Evolutionary conservation across 208 protist species (phyloP).

Genomic region (Wallacemonas sp.): DNA sequence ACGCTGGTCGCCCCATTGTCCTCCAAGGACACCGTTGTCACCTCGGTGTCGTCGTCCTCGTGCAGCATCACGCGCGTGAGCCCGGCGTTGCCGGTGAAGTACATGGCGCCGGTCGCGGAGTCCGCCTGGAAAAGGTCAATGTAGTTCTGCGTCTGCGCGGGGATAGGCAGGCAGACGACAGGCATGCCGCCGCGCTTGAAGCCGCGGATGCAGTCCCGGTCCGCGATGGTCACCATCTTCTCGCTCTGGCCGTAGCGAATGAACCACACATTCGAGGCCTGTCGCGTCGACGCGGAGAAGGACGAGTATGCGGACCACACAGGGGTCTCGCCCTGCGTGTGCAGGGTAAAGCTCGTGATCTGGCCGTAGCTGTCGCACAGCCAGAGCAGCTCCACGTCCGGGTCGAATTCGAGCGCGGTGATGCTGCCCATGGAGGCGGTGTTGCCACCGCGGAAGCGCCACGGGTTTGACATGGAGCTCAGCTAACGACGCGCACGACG

Average conservation of each 20-base stretch:
- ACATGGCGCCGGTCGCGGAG: conserved; percentile 65
- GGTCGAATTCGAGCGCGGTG: conserved; percentile 87
- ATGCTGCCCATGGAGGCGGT: conserved; percentile 67
- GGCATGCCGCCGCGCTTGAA: conserved; percentile 82
- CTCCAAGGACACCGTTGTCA: conserved; percentile 63
- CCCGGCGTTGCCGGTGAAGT: conserved; percentile 80
- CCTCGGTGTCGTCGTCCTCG: conserved; percentile 35
- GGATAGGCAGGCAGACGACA: conserved; percentile 61
- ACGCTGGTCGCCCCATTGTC: conserved; percentile 33
- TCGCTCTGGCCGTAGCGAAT: conserved; percentile 48
- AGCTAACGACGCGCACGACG: no score
- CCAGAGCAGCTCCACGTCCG: conserved; percentile 87
- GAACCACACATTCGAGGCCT: conserved; percentile 71
- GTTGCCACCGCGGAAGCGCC: conserved; percentile 71
- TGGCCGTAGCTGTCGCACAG: conserved; percentile 77
- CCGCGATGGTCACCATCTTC: conserved; percentile 75
- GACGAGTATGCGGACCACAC: conserved; percentile 80
- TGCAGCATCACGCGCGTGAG: conserved; percentile 70
- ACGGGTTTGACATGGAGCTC: conserved; percentile 54
- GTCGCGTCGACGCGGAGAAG: conserved; percentile 69
- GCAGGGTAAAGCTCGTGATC: conserved; percentile 79
- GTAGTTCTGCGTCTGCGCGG: conserved; percentile 67
- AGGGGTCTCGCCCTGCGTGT: conserved; percentile 59
- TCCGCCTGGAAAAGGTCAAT: conserved; percentile 82
- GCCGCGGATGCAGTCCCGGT: conserved; percentile 74